These are phyloP conservation scores for Aphanomyces astaci DNA, from an alignment of 352 stramenopile genomes.

Conservation along the genomic window DNA sequence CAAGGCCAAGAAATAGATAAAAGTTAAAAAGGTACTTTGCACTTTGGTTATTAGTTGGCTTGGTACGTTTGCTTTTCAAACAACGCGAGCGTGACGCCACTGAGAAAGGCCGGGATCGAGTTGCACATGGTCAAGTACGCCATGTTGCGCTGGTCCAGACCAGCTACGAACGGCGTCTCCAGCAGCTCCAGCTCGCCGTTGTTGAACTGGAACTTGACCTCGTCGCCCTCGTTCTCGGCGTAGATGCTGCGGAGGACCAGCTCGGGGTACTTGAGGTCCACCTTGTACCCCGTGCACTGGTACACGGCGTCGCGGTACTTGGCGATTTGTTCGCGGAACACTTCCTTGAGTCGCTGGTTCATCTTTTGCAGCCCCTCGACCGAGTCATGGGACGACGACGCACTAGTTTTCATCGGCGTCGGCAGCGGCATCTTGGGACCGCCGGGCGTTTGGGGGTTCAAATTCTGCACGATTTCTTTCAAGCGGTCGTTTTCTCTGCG, in stretches of 20 bases:
- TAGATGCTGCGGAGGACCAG: slow-evolving; percentile 75
- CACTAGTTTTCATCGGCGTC: slow-evolving; percentile 42
- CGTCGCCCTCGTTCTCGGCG: slow-evolving; percentile 75
- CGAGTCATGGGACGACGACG: slow-evolving; percentile 75
- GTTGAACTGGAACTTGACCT: slow-evolving; percentile 80
- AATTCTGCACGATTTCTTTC: slow-evolving; percentile 36
- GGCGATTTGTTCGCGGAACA: slow-evolving; percentile 81
- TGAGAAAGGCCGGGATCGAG: slow-evolving; percentile 85
- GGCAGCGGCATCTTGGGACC: neutral
- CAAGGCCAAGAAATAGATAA: slow-evolving; percentile 1
- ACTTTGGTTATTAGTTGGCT: neutral
- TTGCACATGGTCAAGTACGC: slow-evolving; percentile 70
- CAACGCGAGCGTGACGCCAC: slow-evolving; percentile 78
- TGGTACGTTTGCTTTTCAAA: slow-evolving; percentile 89
- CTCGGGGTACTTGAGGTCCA: slow-evolving; percentile 78
- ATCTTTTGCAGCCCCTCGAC: slow-evolving; percentile 79
- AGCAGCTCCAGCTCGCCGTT: slow-evolving; percentile 71
- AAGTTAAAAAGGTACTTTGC: no score
- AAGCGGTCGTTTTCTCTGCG: slow-evolving; percentile 48
- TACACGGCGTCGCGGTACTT: slow-evolving; percentile 86
- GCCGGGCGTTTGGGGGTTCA: slow-evolving; percentile 26
- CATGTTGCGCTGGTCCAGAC: slow-evolving; percentile 55
- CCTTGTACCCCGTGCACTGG: slow-evolving; percentile 82
- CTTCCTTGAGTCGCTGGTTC: slow-evolving; percentile 83
- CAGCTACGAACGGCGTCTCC: slow-evolving; percentile 64